phyloP scores from a whole-genome alignment of 1,284 basidiomycete genomes.

The Ustilago crameri region DNA sequence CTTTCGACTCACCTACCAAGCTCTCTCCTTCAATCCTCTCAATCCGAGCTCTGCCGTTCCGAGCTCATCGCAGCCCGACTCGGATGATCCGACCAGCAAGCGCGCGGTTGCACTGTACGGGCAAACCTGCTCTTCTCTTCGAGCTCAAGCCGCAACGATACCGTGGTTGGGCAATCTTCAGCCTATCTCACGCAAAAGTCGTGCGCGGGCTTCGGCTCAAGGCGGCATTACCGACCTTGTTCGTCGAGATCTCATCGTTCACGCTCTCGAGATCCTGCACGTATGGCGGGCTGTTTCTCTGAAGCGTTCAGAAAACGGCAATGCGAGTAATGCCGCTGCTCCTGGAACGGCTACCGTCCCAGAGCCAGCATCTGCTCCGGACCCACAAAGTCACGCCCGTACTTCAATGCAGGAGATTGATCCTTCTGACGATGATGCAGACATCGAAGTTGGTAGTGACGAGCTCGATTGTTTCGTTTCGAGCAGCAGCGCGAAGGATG shows the following conservation, averaged over 20 bases:
- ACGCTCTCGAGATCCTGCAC: conserved; percentile 26
- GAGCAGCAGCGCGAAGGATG: not conserved
- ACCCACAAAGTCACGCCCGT: not conserved
- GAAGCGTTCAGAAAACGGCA: not conserved
- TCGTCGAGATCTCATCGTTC: conserved; percentile 25
- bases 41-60: not conserved
- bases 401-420: not conserved
- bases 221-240: conserved; percentile 2
- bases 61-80: too few relatives aligned
- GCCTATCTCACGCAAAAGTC: conserved; percentile 7
- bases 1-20: conserved; percentile 20
- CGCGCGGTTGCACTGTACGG: conserved; percentile 10
- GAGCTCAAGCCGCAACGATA: conserved; percentile 15
- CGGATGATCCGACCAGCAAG: conserved; percentile 8
- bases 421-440: not conserved
- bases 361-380: not conserved
- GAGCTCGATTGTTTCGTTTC: conserved; percentile 32
- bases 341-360: not conserved
- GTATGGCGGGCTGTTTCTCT: conserved; percentile 8
- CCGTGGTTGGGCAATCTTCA: conserved; percentile 20
- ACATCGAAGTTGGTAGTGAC: conserved; percentile 3
- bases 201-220: not conserved
- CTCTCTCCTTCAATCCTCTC: conserved; percentile 4
- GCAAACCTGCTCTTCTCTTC: conserved; percentile 18
- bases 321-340: not conserved